Base-by-base conservation (phyloP, 345 rosid genomes). In the Eucalyptus sideroxylon region DNA sequence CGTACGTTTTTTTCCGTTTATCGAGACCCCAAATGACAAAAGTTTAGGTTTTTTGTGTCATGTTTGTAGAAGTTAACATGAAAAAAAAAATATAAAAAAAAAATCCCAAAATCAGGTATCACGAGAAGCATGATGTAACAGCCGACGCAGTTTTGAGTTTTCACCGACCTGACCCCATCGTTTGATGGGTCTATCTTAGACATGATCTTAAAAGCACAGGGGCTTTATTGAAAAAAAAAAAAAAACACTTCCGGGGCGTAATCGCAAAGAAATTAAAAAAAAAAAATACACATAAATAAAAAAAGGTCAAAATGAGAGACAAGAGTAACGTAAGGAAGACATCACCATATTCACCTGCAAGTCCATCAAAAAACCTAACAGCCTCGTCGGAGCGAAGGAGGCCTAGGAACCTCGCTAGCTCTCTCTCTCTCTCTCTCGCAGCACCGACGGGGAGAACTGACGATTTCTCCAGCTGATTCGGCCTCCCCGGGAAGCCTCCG, bases 301-400 rank as follows among this genome's bases (percentile, higher is more conserved):
- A 44, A 30, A 14, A 4, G 69, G 5, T 2, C 1, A n/a, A 30
- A 14, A 31, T 8, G 34, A 49, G 55, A 7, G 24, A 31, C 55
- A 49, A 47, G 31, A 26, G 47, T n/a, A 47, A 83, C 17, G 27
- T 27, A 55, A 49, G 69, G 42, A 72, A 42, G 47, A 44, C 44
- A 80, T 65, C 90, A 67, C 82, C 90, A 80, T 81, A 87, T 55
- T 30, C 91, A 90, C 56, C 93, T 87, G 92, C 92, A 49, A 87
- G 94, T 92, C 92, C 89, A 69, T 85, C 31, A 30, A 21, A 62
- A 62, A 62, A 62, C 69, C 69, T 62, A 62, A 62, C 69, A 13
- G 69, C 69, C 69, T 27, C 16, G 69, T 62, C 34, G 69, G 69
- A 62, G 69, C 34, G 31, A 53, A 19, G 59, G 59, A 53, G 31